A percentile compares a stretch with the other conserved stretches of the same genome.
Evolutionary conservation across 2,329 filamentous ascomycete species (phyloP).

Genomic region (Huntiella savannae): DNA sequence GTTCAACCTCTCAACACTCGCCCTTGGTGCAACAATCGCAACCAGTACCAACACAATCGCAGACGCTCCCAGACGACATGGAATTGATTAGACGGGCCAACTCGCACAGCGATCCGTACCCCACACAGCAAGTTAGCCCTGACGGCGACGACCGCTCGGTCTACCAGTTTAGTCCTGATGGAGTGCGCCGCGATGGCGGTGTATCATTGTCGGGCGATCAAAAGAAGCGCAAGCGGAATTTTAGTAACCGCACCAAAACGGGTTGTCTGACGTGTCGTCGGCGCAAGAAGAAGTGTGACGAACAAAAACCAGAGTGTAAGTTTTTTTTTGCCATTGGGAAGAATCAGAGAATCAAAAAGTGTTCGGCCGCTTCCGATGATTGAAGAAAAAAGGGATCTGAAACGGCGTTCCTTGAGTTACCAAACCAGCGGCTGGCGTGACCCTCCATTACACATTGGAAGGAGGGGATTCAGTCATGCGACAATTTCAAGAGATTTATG

Average conservation of each 20-base stretch:
- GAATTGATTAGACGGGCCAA: conserved; percentile 27
- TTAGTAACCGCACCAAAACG: conserved; percentile 90
- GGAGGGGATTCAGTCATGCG: neutral
- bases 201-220: conserved; percentile 35
- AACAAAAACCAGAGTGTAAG: conserved; percentile 75
- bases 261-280: conserved; percentile 81
- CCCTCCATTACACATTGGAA: neutral
- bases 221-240: conserved; percentile 59
- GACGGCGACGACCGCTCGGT: conserved; percentile 14
- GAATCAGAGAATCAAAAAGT: neutral
- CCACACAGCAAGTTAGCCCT: conserved; percentile 3
- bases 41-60: conserved; percentile 18
- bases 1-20: neutral
- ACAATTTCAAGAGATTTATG: neutral
- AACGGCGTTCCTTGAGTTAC: neutral
- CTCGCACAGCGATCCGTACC: conserved; percentile 30
- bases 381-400: neutral
- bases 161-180: conserved; percentile 25
- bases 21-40: conserved; percentile 16
- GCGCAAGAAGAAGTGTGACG: conserved; percentile 96
- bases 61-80: conserved; percentile 30
- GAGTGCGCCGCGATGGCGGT: conserved; percentile 25
- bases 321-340: neutral
- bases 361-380: conserved; percentile 2
- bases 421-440: neutral